A percentile compares a stretch with the other conserved stretches of the same genome.
phyloP scores from a whole-genome alignment of 2,329 filamentous ascomycete genomes.

The Pseudogymnoascus sp. region DNA sequence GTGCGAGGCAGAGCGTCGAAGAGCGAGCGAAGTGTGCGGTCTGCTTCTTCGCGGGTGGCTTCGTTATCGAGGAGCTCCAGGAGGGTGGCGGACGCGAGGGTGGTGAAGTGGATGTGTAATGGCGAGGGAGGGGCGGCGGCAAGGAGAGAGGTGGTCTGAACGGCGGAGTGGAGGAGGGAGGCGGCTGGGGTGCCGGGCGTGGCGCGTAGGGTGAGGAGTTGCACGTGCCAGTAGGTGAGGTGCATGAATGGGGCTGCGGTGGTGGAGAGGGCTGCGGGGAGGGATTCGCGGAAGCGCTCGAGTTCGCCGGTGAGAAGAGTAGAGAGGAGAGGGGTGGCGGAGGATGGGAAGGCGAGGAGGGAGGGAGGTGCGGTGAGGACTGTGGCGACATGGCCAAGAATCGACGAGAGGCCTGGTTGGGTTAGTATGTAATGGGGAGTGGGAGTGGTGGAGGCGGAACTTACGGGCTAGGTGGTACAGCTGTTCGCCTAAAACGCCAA shows the following conservation, averaged over 20 bases:
- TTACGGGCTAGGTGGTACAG: constrained; percentile 58
- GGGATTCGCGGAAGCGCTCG: constrained; percentile 57
- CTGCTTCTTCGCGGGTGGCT: constrained; percentile 46
- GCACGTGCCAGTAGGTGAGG: constrained; percentile 62
- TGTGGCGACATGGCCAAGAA: constrained; percentile 46
- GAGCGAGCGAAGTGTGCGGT: constrained; percentile 12
- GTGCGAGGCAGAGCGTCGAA: background rate
- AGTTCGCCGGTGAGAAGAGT: constrained; percentile 47
- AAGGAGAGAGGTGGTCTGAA: constrained; percentile 50
- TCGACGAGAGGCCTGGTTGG: constrained; percentile 44
- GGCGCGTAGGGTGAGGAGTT: constrained; percentile 54
- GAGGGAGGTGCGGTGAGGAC: constrained; percentile 36
- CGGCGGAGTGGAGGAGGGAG: constrained; percentile 52
- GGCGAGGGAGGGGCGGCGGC: constrained; percentile 48
- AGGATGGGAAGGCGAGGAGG: constrained; percentile 30
- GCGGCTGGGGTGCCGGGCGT: constrained; percentile 45
- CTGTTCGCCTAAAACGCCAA: constrained; percentile 50
- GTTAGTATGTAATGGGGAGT: background rate
- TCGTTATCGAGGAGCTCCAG: constrained; percentile 49
- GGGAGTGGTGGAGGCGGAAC: constrained; percentile 24
- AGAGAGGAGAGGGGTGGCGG: constrained; percentile 36
- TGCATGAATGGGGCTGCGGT: constrained; percentile 50
- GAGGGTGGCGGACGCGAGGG: constrained; percentile 51
- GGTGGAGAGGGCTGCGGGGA: constrained; percentile 42
- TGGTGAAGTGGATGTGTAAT: constrained; percentile 58